Evolutionary conservation across 1,139 yeast species (phyloP).

Genomic region (Pichia sp.): DNA sequence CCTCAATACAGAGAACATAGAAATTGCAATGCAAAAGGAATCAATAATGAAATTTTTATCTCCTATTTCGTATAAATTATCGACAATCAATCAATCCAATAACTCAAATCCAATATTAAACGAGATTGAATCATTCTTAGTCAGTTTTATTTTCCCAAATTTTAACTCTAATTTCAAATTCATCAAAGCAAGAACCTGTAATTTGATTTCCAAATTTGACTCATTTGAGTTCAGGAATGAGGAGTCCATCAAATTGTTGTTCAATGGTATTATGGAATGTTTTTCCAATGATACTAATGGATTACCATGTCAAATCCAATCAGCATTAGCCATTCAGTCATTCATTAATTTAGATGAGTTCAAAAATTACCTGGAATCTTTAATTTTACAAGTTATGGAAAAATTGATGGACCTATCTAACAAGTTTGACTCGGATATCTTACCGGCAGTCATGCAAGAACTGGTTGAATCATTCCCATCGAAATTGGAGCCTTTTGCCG

Average conservation of each 20-base stretch:
- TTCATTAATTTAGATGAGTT: slow-evolving; percentile 60
- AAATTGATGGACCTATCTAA: slow-evolving; percentile 67
- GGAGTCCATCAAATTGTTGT: slow-evolving; percentile 44
- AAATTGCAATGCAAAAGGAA: slow-evolving; percentile 64
- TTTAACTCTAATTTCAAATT: slow-evolving; percentile 61
- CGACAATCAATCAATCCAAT: slow-evolving; percentile 18
- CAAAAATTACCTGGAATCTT: slow-evolving; percentile 54
- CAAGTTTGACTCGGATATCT: slow-evolving; percentile 78
- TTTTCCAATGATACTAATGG: slow-evolving; percentile 42
- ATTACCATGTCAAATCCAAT: slow-evolving; percentile 76
- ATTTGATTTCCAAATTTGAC: slow-evolving; percentile 64
- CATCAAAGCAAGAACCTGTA: slow-evolving; percentile 78
- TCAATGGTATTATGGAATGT: slow-evolving; percentile 58
- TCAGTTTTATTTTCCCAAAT: slow-evolving; percentile 61
- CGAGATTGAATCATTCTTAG: slow-evolving; percentile 66
- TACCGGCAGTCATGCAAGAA: slow-evolving; percentile 91
- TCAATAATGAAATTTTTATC: slow-evolving; percentile 78
- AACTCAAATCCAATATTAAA: slow-evolving; percentile 50
- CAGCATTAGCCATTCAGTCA: slow-evolving; percentile 80
- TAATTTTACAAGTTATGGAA: slow-evolving; percentile 79
- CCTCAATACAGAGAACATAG: slow-evolving; percentile 37
- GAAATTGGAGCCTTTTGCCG: slow-evolving; percentile 90
- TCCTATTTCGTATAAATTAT: slow-evolving; percentile 53
- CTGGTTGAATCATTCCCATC: slow-evolving; percentile 85
- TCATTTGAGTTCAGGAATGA: slow-evolving; percentile 47